Base-by-base conservation (phyloP, 768 basidiomycete genomes). In the Agrocybe pediades region DNA sequence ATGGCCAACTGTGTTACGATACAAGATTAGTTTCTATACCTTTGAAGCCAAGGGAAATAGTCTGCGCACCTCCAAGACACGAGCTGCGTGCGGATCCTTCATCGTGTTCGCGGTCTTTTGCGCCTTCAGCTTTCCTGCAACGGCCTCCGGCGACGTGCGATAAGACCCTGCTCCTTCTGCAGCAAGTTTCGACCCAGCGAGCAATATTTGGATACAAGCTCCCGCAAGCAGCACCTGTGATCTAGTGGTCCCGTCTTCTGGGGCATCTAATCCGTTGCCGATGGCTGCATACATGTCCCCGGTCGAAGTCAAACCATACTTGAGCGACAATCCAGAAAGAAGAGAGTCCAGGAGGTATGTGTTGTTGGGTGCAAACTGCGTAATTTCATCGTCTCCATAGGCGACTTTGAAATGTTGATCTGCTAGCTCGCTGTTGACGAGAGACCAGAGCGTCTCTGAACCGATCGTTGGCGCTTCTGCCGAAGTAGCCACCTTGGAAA, bases 181-280 rank as follows among this genome's bases (percentile, higher is more conserved):
- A 6, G 24, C 42, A 16, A 50, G 42, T 39, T 46, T 29, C 6
- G 41, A 47, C 13, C 59, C 59, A 23, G 44, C 17, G 13, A 55
- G 44, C 21, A 60, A 49, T 2, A 60, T 49, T 36, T 60, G 59
- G 20, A 60, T 60, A 45, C 59, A 57, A 9, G 56, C 23, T 25
- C 59, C 56, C 6, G 57, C 45, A 7, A 60, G 53, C 36, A 54
- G 21, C 15, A 57, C 45, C 40, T 60, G 51, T 23, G 53, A 44
- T 17, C 24, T 25, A 15, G 13, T 8, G 16, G 45, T 44, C 21
- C 45, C 8, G 20, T 19, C n/a, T n/a, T 13, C 20, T 11, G 23
- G 25, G 9, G 51, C 24, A 41, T 54, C 44, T 44, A 60, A 51
- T 19, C 58, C 51, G 25, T 42, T 43, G 24, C 30, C 30, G 21